Conservation (phyloP, 2,329 filamentous ascomycete species). For the Xylariaceae sp. region DNA sequence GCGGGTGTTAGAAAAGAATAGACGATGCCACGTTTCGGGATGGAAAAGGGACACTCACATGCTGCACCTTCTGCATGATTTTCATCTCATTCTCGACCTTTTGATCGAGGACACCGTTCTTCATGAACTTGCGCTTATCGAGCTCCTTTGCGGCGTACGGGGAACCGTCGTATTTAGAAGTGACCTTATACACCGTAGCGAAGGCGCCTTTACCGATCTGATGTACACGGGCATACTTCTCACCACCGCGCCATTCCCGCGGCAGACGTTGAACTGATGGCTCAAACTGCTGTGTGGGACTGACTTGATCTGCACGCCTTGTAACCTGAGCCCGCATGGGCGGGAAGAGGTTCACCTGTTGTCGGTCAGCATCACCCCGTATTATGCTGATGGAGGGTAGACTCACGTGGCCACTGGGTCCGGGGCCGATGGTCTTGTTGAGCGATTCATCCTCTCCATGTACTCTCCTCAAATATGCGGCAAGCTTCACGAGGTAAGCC, state of each 20-base stretch:
- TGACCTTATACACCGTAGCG: constrained; percentile 85
- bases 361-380: constrained; percentile 8
- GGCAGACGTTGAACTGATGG: constrained; percentile 30
- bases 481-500: constrained; percentile 61
- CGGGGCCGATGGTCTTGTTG: constrained; percentile 39
- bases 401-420: constrained; percentile 40
- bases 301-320: constrained; percentile 4
- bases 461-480: constrained; percentile 50
- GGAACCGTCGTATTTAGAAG: constrained; percentile 73
- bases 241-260: constrained; percentile 74
- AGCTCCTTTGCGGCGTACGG: constrained; percentile 91
- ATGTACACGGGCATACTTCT: constrained; percentile 74
- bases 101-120: constrained; percentile 80
- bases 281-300: constrained; percentile 16
- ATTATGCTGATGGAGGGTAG: constrained; percentile 1
- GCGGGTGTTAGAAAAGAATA: constrained; percentile 12
- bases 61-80: constrained; percentile 80
- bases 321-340: constrained; percentile 9
- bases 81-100: constrained; percentile 96
- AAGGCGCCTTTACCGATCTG: constrained; percentile 90
- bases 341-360: constrained; percentile 24
- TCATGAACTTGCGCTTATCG: constrained; percentile 87
- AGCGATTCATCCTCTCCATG: constrained; percentile 22
- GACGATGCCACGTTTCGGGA: background rate
- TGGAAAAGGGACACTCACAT: constrained; percentile 50